These are phyloP conservation scores for Xylaria arbuscula DNA, from an alignment of 2,329 filamentous ascomycete genomes.

Conservation along the genomic window DNA sequence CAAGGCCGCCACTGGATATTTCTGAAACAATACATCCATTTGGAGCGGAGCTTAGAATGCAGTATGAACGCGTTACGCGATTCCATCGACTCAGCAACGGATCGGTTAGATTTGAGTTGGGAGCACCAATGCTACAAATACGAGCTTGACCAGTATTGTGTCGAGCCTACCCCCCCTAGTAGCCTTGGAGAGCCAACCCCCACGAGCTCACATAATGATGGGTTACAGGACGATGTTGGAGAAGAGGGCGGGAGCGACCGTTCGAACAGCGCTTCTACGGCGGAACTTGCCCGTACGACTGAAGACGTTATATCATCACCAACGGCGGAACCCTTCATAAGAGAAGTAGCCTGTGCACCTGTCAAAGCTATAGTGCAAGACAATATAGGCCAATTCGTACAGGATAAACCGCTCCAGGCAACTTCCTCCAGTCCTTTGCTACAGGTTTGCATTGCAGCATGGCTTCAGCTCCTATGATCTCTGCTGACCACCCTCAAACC, in stretches of 20 bases:
- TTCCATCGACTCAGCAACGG: neutral
- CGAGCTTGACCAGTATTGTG: constrained; percentile 4
- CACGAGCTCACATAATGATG: constrained; percentile 13
- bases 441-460: constrained; percentile 16
- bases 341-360: constrained; percentile 17
- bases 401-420: neutral
- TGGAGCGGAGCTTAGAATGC: constrained; percentile 5
- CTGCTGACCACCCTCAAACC: constrained; percentile 21
- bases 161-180: constrained; percentile 25
- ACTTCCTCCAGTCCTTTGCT: neutral
- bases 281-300: constrained; percentile 18
- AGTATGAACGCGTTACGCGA: constrained; percentile 17
- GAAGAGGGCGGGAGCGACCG: neutral
- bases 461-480: neutral
- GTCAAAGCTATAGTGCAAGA: constrained; percentile 19
- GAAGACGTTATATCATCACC: constrained; percentile 16
- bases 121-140: constrained; percentile 13
- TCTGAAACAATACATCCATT: neutral
- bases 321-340: constrained; percentile 9
- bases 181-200: constrained; percentile 28
- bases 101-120: constrained; percentile 1
- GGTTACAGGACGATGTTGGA: constrained; percentile 1
- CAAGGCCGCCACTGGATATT: constrained; percentile 4
- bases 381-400: constrained; percentile 19
- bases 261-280: neutral